Percentiles rank a stretch among this genome's conserved stretches.
Evolutionary conservation across 768 basidiomycete genomes (phyloP).

Genomic region (Mycena epipterygia): DNA sequence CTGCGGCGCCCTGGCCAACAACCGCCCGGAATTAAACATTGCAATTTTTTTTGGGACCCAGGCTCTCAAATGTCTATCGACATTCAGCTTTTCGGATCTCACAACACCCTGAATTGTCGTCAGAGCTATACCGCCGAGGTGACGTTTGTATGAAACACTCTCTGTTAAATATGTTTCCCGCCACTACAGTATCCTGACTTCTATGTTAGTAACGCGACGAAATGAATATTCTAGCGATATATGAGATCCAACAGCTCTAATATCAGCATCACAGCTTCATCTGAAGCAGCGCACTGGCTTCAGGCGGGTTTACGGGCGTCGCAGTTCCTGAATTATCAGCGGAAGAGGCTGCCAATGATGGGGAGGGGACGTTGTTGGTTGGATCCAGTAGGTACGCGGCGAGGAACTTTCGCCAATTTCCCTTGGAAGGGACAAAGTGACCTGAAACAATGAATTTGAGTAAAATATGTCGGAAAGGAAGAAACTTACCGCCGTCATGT

Average conservation of each 20-base stretch:
- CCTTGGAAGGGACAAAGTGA: conserved; percentile 87
- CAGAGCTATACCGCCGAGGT: too few relatives aligned
- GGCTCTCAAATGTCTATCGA: too few relatives aligned
- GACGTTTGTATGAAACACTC: too few relatives aligned
- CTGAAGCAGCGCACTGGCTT: not conserved
- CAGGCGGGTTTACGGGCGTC: conserved; percentile 53
- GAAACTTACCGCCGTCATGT: conserved; percentile 82
- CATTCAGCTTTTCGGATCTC: too few relatives aligned
- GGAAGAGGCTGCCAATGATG: conserved; percentile 40
- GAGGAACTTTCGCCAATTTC: conserved; percentile 82
- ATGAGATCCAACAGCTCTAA: not conserved
- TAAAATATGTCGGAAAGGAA: not conserved
- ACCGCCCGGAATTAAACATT: too few relatives aligned
- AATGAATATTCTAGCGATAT: not conserved
- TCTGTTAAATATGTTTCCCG: too few relatives aligned
- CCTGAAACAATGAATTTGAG: conserved; percentile 56
- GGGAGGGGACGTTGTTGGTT: conserved; percentile 60
- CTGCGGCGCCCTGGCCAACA: too few relatives aligned
- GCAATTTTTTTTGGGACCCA: too few relatives aligned
- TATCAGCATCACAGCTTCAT: conserved; percentile 30
- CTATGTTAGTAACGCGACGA: too few relatives aligned
- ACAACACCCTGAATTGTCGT: too few relatives aligned
- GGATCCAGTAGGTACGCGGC: conserved; percentile 74
- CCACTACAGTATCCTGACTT: too few relatives aligned
- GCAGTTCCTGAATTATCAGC: conserved; percentile 62